Conservation (phyloP, 169 alveolate species). For the Plasmodium fragile region DNA sequence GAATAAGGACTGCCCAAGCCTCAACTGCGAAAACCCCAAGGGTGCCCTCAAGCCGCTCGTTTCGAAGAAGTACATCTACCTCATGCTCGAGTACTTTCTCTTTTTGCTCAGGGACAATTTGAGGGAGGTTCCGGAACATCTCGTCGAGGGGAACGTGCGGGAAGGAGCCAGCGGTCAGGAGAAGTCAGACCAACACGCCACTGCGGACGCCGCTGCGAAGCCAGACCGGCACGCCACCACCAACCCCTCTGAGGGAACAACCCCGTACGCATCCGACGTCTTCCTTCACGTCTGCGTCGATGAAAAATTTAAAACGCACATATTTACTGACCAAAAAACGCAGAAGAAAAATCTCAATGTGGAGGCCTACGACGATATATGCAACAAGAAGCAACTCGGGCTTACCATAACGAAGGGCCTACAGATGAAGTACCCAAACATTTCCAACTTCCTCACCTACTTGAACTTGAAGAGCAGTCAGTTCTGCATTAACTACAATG, state of each 20-base stretch:
- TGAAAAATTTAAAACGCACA: slow-evolving; percentile 23
- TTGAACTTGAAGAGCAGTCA: slow-evolving; percentile 28
- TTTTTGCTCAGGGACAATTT: slow-evolving; percentile 31
- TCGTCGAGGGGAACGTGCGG: not conserved
- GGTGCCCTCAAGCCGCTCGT: slow-evolving; percentile 35
- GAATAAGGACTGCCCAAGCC: slow-evolving; percentile 76
- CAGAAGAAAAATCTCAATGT: slow-evolving; percentile 10
- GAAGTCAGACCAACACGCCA: not conserved
- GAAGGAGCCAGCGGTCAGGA: not conserved
- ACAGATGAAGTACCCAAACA: slow-evolving; percentile 71
- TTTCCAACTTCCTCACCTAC: slow-evolving; percentile 39
- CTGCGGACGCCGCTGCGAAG: not conserved
- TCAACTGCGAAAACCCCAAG: slow-evolving; percentile 73
- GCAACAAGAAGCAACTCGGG: slow-evolving; percentile 34
- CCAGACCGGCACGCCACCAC: not conserved
- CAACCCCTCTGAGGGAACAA: not conserved
- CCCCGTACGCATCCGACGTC: slow-evolving; percentile 27
- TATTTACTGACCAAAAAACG: not conserved
- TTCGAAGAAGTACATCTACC: slow-evolving; percentile 45
- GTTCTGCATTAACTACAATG: slow-evolving; percentile 59
- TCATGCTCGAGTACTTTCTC: slow-evolving; percentile 43
- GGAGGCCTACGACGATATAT: slow-evolving; percentile 58
- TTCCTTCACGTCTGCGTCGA: slow-evolving; percentile 28
- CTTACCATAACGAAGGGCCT: slow-evolving; percentile 63
- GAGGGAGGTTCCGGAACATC: not conserved